Percentiles rank a stretch among this genome's conserved stretches.
These are phyloP conservation scores for Nannochloris sp. DNA, from an alignment of 139 green algal genomes.

Conservation along the genomic window DNA sequence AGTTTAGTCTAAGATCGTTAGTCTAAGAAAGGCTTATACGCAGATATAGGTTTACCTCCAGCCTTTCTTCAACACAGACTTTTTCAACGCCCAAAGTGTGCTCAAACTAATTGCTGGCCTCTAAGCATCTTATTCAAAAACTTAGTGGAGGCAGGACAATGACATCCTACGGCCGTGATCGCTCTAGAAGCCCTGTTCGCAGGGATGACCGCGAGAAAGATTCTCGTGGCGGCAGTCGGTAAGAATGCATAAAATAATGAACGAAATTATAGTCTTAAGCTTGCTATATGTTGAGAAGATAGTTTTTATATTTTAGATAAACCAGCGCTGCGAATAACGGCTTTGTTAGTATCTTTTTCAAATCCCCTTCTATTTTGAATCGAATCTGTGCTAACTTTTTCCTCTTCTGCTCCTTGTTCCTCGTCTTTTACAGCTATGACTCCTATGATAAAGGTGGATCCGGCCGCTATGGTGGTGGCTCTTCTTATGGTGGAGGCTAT, in stretches of 20 bases:
- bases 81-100: background rate
- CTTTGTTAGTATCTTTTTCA: background rate
- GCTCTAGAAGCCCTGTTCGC: background rate
- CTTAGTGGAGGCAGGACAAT: no score
- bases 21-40: background rate
- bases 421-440: background rate
- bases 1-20: background rate
- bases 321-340: background rate
- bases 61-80: background rate
- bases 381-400: background rate
- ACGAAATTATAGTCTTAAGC: no score
- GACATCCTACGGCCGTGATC: background rate
- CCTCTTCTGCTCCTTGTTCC: background rate
- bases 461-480: slow-evolving; percentile 10
- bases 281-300: no score
- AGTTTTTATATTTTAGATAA: no score
- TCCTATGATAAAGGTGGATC: background rate
- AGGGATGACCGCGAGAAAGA: background rate
- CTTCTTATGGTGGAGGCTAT: slow-evolving; percentile 15
- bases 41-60: background rate
- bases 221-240: background rate
- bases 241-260: no score
- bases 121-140: no score
- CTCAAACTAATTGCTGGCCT: background rate
- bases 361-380: background rate